Base-by-base conservation (phyloP, 2,329 filamentous ascomycete genomes). In the Monosporascus sp. region DNA sequence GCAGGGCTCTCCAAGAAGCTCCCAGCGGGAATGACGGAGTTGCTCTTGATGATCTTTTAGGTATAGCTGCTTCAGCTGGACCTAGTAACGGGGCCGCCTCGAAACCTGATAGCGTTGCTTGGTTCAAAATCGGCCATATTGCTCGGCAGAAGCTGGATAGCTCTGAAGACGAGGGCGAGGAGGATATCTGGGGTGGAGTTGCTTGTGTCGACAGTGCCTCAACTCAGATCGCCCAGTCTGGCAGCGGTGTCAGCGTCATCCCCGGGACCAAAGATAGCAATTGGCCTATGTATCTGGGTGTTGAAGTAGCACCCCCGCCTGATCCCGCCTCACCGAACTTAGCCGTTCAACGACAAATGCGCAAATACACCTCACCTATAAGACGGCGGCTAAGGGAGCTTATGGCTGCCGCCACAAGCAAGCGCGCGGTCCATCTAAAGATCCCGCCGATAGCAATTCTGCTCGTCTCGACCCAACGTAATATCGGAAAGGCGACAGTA, bases 141-240 rank as follows among this genome's bases (percentile, higher is more conserved):
- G 77, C 78, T 52, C 73, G 79, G 6, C 75, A 75, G 65, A 84
- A 74, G 61, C 70, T 66, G 61, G 85, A 75, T 61, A 77, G 65
- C 64, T 58, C 62, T 7, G 77, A 81, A n/a, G 81, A 84, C 36
- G 82, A 82, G 16, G 76, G 82, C 2, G 80, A 81, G 3, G 82
- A 86, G 48, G 86, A 89, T 50, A 76, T 86, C 8, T 99, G 94
- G 94, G 91, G 90, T 38, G 88, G 89, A 1, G 85, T 93, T 40
- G 90, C 88, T 3, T 87, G 87, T 47, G 90, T 99, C 48, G 93
- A 97, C 68, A 89, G 90, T 45, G 83, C 87, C 7, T 88, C 86
- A 54, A 95, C 95, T 3, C 88, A 91, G 55, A 93, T 97, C 79
- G 89, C 92, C 54, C 91, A 96, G 66, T 91, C 92, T 37, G 94